Percentiles rank a stretch among this genome's conserved stretches.
Evolutionary conservation across 768 basidiomycete species (phyloP).

Genomic region (Mycena indigotica): DNA sequence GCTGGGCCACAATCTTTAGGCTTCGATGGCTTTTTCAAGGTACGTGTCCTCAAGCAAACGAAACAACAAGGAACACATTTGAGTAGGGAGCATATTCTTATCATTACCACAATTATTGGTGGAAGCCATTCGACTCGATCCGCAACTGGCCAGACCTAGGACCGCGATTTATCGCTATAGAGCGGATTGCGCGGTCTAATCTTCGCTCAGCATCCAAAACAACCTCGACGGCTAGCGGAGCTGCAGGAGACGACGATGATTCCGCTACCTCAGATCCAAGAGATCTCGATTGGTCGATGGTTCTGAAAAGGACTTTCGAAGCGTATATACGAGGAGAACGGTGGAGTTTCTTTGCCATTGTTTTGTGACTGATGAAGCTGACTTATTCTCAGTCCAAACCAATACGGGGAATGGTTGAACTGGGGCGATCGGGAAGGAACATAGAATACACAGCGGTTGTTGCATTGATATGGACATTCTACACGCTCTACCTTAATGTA

Average conservation of each 20-base stretch:
- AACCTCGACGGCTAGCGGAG: conserved; percentile 15
- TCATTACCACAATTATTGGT: conserved; percentile 94
- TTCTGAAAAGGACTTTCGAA: conserved; percentile 95
- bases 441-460: conserved; percentile 5
- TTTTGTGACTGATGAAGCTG: no score
- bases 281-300: conserved; percentile 90
- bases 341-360: no score
- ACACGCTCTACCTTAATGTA: conserved; percentile 2
- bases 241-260: conserved; percentile 48
- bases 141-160: conserved; percentile 98
- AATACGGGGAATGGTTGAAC: conserved; percentile 85
- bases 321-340: conserved; percentile 87
- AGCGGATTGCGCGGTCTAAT: conserved; percentile 58
- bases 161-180: conserved; percentile 71
- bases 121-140: conserved; percentile 90
- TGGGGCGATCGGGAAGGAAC: conserved; percentile 40
- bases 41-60: background rate
- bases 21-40: conserved; percentile 93
- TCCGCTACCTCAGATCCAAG: conserved; percentile 66
- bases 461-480: no score
- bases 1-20: conserved; percentile 88
- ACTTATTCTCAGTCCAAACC: no score
- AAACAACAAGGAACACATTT: background rate
- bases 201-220: conserved; percentile 32
- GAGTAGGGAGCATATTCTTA: conserved; percentile 85